Evolutionary conservation across 352 stramenopile genomes (phyloP), one percentile per base, ranked within the genome.

Genomic region (Pythium phragmiticola): DNA sequence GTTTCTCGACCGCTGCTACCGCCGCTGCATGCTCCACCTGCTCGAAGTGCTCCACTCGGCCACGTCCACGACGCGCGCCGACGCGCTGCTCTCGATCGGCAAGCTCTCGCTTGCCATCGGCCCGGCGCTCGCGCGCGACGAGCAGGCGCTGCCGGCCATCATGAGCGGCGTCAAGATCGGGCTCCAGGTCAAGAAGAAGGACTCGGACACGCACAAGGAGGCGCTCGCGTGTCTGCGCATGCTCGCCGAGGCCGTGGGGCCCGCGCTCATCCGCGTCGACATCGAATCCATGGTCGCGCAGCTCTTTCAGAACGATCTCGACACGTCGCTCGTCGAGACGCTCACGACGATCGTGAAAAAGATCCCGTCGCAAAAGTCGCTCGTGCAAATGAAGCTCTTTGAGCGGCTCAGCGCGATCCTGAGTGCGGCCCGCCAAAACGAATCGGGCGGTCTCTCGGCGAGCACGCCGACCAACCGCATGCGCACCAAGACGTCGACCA

Each of bases 101-200:
- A 95, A 95, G 63, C 71, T 95, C 14, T 89, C 84, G 34, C 64
- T 94, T 7, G 87, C 87, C 9, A 94, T 95, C 61, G 87, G 87
- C 13, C 77, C 79, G 2, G 73, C 87, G 17, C 68, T 95, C 34
- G 84, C 81, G 47, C 82, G 87, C 6, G 87, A 95, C 34, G 85
- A 94, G 52, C 79, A 90, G 30, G 80, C 83, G 52, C 78, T 95
- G 45, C 75, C 82, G 19, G 84, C 80, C 1, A 91, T 95, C 65
- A 92, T 93, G 80, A 92, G 84, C 51, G 86, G 85, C 45, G 93
- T 95, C 66, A 94, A 94, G 68, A 78, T 87, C 21, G 87, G 85
- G 28, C 68, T 95, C 19, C 82, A 95, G 60, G 82, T 92, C 53
- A 76, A 82, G 49, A 95, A 90, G 73, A 89, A 88, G 48, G 87